A percentile compares a stretch with the other conserved stretches of the same genome.
Conservation (phyloP, 257 asterid genomes). For the Datura wrightii region DNA sequence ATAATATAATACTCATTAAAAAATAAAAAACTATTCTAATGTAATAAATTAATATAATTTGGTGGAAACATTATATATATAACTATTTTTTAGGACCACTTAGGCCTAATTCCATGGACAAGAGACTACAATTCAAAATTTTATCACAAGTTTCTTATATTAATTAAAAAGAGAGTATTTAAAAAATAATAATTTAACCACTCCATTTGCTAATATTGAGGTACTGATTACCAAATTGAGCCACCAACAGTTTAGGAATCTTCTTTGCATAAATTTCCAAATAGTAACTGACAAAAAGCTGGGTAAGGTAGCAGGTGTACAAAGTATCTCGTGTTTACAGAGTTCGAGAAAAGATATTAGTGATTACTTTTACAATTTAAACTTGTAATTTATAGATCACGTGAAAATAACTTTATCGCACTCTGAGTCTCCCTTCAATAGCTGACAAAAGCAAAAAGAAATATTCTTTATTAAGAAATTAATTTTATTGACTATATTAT, state of each 20-base stretch:
- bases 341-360: background rate
- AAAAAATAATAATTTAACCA: background rate
- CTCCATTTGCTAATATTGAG: conserved; percentile 17
- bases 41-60: background rate
- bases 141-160: background rate
- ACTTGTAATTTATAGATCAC: background rate
- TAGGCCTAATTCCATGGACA: conserved; percentile 11
- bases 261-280: background rate
- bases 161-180: background rate
- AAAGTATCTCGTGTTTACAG: background rate
- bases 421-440: no score
- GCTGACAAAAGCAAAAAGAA: background rate
- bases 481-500: background rate
- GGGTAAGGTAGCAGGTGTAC: background rate
- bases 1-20: background rate
- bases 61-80: background rate
- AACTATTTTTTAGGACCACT: conserved; percentile 15
- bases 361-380: background rate
- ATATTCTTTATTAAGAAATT: no score
- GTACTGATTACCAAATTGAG: background rate
- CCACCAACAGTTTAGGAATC: background rate
- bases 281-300: background rate
- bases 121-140: background rate
- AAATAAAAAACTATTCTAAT: background rate
- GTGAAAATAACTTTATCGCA: background rate